Base-by-base conservation (phyloP, 148 eudicot species). In the Polygonum maritimum region DNA sequence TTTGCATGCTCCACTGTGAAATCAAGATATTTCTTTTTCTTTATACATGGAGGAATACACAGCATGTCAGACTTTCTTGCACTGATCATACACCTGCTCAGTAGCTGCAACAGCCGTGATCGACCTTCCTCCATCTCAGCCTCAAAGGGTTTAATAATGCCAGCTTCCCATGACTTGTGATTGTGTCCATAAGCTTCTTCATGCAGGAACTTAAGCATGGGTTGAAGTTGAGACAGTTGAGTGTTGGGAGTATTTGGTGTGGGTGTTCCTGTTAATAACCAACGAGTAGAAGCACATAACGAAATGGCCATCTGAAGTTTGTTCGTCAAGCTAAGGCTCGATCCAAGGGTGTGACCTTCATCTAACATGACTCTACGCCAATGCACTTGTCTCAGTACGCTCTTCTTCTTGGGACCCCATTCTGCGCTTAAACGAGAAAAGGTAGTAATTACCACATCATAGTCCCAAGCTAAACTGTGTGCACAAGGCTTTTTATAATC, bases 301-400 rank as follows among this genome's bases (percentile, higher is more conserved):
- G 97, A 88, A 80, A 94, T 85, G 35, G 89, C 89, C 86, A 94
- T 81, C 82, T 92, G 96, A 83, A 94, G 81, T 82, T 94, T 94
- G 84, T 94, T 94, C 31, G 97, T 92, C 94, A 94, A 83, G 76
- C 78, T 90, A 78, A 92, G 78, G 81, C 97, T 90, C 10, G 97
- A 88, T 71, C 98, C 97, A 74, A 94, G 97, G 77, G 98, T 94
- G 75, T 94, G 98, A 76, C 98, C 98, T 86, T 94, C 98, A 77
- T 94, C 98, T 67, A 94, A 86, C 77, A 94, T 82, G 74, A 94
- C 81, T 81, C 98, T 88, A 60, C 88, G 83, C 98, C 98, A 94
- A 51, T 94, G 98, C 78, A 94, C 89, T 83, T 92, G 94, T 90
- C 87, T 88, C 85, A 94, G 75, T 70, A 81, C 88, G 83, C 97